Conservation (phyloP, 2,329 filamentous ascomycete species). For the Samsoniella hepiali region DNA sequence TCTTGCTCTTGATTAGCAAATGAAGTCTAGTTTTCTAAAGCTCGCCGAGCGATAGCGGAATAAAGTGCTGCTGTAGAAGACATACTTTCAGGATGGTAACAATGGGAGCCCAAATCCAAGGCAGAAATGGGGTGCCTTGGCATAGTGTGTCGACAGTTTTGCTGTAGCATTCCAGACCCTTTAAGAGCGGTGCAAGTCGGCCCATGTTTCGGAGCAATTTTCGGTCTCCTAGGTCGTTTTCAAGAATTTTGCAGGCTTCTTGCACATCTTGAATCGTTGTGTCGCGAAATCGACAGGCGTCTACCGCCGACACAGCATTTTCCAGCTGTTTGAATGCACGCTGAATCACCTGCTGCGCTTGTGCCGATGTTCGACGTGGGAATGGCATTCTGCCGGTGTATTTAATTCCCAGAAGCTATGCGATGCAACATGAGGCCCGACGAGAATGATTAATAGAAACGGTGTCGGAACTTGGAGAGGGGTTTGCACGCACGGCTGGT, state of each 20-base stretch:
- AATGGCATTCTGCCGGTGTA: not conserved
- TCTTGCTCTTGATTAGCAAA: not conserved
- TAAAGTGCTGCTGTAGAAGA: not conserved
- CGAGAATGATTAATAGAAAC: no score
- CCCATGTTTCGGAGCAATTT: slow-evolving; percentile 41
- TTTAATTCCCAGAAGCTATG: no score
- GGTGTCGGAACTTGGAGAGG: no score
- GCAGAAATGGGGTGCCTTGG: slow-evolving; percentile 44
- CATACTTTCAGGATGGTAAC: slow-evolving; percentile 31
- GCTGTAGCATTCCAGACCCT: slow-evolving; percentile 40
- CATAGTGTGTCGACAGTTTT: slow-evolving; percentile 41
- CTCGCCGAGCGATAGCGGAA: not conserved
- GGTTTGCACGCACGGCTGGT: no score
- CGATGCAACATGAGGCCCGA: no score
- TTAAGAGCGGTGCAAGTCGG: slow-evolving; percentile 41
- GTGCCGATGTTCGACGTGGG: not conserved
- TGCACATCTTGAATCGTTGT: slow-evolving; percentile 37
- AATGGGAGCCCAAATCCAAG: slow-evolving; percentile 47
- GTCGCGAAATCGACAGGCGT: not conserved
- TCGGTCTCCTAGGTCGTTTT: slow-evolving; percentile 37
- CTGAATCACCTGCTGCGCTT: not conserved
- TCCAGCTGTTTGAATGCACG: not conserved
- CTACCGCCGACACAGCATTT: not conserved
- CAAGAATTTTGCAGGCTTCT: slow-evolving; percentile 35
- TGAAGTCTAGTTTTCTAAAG: not conserved